phyloP scores from a whole-genome alignment of 1,139 yeast species.

The Diutina catenulata region DNA sequence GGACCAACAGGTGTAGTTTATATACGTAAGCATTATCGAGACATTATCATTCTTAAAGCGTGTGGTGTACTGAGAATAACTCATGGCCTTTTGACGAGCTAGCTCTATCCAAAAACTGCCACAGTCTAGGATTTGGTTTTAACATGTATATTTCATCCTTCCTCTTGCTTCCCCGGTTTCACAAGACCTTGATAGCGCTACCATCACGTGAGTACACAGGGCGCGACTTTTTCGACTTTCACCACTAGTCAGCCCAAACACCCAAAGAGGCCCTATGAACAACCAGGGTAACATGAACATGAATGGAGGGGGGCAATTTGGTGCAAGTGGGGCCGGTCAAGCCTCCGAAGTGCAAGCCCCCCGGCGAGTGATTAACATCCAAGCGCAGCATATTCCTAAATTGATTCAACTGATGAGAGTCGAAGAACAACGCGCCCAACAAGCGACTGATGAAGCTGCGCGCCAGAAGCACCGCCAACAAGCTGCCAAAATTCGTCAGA shows the following conservation, averaged over 20 bases:
- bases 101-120: too few relatives aligned
- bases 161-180: background rate
- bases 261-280: too few relatives aligned
- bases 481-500: background rate
- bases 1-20: too few relatives aligned
- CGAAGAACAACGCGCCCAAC: conserved; percentile 2
- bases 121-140: background rate
- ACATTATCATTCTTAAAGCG: too few relatives aligned
- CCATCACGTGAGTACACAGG: background rate
- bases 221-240: background rate
- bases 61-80: too few relatives aligned
- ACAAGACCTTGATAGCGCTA: background rate
- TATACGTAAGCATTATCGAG: too few relatives aligned
- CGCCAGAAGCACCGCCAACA: background rate
- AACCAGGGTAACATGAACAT: conserved; percentile 3
- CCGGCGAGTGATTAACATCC: background rate
- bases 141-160: background rate
- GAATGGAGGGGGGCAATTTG: background rate
- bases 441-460: conserved; percentile 2
- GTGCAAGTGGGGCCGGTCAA: background rate
- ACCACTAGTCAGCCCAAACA: too few relatives aligned
- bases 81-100: too few relatives aligned
- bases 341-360: background rate
- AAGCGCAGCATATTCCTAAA: conserved; percentile 1
- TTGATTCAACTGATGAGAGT: conserved; percentile 3